Base-by-base conservation (phyloP, 2,329 filamentous ascomycete species). In the Apiospora rasikravindrae region DNA sequence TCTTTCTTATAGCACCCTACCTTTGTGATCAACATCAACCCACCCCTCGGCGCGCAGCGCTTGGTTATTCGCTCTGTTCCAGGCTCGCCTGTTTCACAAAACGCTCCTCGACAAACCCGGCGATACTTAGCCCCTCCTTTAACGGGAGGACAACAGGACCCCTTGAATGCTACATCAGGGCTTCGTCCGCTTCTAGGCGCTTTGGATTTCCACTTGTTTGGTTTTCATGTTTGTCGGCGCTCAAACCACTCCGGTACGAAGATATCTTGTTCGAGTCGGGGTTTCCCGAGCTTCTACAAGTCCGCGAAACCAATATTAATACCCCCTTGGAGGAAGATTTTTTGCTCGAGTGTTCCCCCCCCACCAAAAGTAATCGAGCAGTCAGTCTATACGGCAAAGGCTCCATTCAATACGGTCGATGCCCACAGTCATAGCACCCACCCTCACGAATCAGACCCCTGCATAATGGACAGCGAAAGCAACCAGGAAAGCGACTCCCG, bases 401-500 rank as follows among this genome's bases (percentile, higher is more conserved):
- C 57, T 64, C 57, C 57, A 64, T 64, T 22, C 57, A 64, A 37
- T 40, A 64, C 57, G 57, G 29, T 64, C 57, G 57, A 64, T 40
- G 57, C n/a, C 57, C 57, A 33, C 33, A 64, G 57, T 64, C 57
- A 64, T 64, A 64, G 57, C 57, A 64, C 57, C 57, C 40, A 40
- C 57, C 57, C 57, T 40, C 57, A 4, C 68, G 68, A 69, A 24
- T n/a, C 47, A 47, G 47, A 69, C 33, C 47, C 45, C 42, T 51
- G 47, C 68, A 51, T 53, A 40, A 69, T 69, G 68, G 68, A 69
- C 10, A 69, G 49, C 72, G 76, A 77, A 67, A 76, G 76, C 33
- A 76, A 78, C 13, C 79, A 82, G 69, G 81, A 85, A 77, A 82
- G 74, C 76, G 81, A 82, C 71, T 78, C 82, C 75, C 81, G 81